Evolutionary conservation across 768 basidiomycete genomes (phyloP).

Genomic region (Myochromella boudieri): DNA sequence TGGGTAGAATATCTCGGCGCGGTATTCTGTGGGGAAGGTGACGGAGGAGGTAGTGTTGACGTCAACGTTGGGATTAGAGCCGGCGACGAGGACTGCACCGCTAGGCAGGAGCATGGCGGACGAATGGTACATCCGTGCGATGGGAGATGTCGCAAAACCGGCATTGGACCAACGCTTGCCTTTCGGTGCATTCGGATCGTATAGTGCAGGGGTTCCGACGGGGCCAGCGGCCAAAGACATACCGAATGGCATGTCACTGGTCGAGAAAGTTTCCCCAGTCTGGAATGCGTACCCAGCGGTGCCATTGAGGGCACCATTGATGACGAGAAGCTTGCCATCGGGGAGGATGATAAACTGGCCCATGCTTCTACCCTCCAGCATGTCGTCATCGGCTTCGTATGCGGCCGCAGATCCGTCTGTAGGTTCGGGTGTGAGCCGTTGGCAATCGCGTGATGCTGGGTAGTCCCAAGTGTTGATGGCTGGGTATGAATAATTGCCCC

Average conservation of each 20-base stretch:
- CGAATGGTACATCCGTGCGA: slow-evolving; percentile 90
- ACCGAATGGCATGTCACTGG: slow-evolving; percentile 61
- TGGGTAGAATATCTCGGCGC: slow-evolving; percentile 89
- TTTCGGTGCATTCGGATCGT: slow-evolving; percentile 69
- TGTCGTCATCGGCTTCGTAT: slow-evolving; percentile 73
- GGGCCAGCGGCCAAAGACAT: slow-evolving; percentile 82
- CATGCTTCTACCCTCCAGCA: slow-evolving; percentile 82
- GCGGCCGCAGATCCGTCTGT: slow-evolving; percentile 55
- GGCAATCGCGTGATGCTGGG: slow-evolving; percentile 72
- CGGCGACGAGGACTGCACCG: slow-evolving; percentile 83
- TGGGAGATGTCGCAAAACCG: slow-evolving; percentile 57
- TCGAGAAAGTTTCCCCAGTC: slow-evolving; percentile 45
- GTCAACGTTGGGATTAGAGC: slow-evolving; percentile 92
- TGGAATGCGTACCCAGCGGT: slow-evolving; percentile 82
- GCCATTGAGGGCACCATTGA: slow-evolving; percentile 84
- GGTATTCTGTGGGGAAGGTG: slow-evolving; percentile 76
- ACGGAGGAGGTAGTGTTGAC: slow-evolving; percentile 60
- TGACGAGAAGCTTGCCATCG: slow-evolving; percentile 71
- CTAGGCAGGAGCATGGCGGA: slow-evolving; percentile 87
- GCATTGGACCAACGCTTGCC: slow-evolving; percentile 76
- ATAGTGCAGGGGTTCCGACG: slow-evolving; percentile 76
- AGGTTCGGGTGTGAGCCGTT: slow-evolving; percentile 86
- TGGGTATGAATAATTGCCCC: slow-evolving; percentile 77
- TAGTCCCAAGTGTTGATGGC: slow-evolving; percentile 71
- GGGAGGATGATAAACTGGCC: slow-evolving; percentile 88